Percentiles rank a stretch among this genome's conserved stretches.
Conservation (phyloP, 257 asterid genomes). For the Lycium barbarum region DNA sequence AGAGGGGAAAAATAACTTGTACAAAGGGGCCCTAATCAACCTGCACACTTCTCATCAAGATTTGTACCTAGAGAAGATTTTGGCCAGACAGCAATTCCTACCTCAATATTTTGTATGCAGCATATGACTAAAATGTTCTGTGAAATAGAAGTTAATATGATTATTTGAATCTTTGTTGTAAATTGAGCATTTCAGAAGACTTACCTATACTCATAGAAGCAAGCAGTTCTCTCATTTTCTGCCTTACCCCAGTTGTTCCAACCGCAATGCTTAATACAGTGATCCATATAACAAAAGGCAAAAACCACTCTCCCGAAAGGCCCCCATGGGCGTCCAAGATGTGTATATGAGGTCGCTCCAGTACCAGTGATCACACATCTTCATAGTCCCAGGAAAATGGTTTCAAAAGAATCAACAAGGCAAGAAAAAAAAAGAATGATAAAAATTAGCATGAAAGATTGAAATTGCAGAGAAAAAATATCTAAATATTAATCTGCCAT, state of each 20-base stretch:
- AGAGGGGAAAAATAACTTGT: too few relatives aligned
- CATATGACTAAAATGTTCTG: neutral
- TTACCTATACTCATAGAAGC: conserved; percentile 95
- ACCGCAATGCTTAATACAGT: conserved; percentile 73
- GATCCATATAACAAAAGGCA: conserved; percentile 79
- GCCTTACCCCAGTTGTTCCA: conserved; percentile 96
- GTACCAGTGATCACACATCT: conserved; percentile 93
- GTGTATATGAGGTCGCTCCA: conserved; percentile 64
- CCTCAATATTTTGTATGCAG: neutral
- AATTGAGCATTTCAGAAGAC: conserved; percentile 27
- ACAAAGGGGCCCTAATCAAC: too few relatives aligned
- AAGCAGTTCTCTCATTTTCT: conserved; percentile 92
- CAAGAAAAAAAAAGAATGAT: neutral
- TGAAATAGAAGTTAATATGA: neutral
- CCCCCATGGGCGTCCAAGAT: conserved; percentile 99
- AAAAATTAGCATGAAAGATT: neutral
- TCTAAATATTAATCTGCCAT: neutral
- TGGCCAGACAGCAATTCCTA: neutral
- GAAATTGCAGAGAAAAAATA: neutral
- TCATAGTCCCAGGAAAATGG: conserved; percentile 38
- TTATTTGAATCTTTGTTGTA: neutral
- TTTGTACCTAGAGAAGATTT: conserved; percentile 16
- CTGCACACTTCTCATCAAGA: neutral
- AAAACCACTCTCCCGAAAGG: conserved; percentile 95
- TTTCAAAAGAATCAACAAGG: neutral